Percentiles rank a stretch among this genome's conserved stretches.
phyloP scores from a whole-genome alignment of 163 green algal genomes.

The Prototheca cutis region DNA sequence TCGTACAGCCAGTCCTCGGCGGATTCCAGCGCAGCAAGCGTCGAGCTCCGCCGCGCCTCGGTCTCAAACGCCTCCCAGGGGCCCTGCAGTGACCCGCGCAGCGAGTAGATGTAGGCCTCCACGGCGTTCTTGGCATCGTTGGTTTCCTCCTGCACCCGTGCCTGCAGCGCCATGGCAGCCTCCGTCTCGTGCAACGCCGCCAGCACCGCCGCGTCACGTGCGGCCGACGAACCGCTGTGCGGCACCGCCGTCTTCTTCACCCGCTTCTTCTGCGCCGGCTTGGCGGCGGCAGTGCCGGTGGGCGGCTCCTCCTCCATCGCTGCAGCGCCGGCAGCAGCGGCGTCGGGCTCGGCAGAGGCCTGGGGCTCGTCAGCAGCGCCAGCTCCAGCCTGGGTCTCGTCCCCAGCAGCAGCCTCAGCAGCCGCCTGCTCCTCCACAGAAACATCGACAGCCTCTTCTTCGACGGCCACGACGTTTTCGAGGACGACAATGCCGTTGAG shows the following conservation, averaged over 20 bases:
- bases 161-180: conserved; percentile 56
- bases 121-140: conserved; percentile 88
- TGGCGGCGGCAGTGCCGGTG: neutral
- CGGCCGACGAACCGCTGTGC: conserved; percentile 25
- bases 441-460: conserved; percentile 73
- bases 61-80: conserved; percentile 39
- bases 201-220: conserved; percentile 30
- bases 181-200: conserved; percentile 49
- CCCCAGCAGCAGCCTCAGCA: neutral
- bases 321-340: conserved; percentile 1
- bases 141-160: conserved; percentile 82
- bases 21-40: conserved; percentile 26
- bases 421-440: conserved; percentile 13
- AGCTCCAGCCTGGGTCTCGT: conserved; percentile 5
- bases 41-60: conserved; percentile 25
- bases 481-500: conserved; percentile 78
- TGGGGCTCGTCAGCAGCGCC: neutral
- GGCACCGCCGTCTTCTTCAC: conserved; percentile 65
- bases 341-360: neutral
- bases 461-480: conserved; percentile 58
- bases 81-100: conserved; percentile 70
- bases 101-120: conserved; percentile 86
- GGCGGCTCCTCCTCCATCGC: conserved; percentile 9
- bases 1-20: conserved; percentile 97
- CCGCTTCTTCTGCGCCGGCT: conserved; percentile 42